Evolutionary conservation across 345 rosid genomes (phyloP).

Genomic region (Populus tremula): DNA sequence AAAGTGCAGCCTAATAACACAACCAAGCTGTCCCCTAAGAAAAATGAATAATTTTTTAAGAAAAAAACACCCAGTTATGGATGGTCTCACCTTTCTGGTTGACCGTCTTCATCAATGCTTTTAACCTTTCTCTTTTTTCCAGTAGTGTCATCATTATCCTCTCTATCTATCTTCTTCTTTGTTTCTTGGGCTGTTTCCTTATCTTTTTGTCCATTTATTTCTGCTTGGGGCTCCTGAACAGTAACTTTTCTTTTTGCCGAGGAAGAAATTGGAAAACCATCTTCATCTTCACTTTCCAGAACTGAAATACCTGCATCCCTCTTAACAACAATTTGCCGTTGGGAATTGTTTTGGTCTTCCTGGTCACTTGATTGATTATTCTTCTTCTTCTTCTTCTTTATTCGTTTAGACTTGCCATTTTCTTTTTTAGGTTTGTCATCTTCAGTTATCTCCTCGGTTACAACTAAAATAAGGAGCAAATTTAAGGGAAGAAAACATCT

Average conservation of each 20-base stretch:
- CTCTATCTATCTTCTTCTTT: constrained; percentile 29
- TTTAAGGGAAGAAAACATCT: neutral
- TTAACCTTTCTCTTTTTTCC: constrained; percentile 65
- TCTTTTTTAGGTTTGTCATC: constrained; percentile 53
- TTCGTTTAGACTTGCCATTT: constrained; percentile 36
- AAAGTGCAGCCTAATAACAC: neutral
- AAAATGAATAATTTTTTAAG: neutral
- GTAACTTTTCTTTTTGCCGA: constrained; percentile 27
- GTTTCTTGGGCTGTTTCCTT: constrained; percentile 17
- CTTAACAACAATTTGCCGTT: constrained; percentile 42
- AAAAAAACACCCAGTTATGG: neutral
- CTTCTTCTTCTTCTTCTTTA: constrained; percentile 47
- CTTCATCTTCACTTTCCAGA: constrained; percentile 91
- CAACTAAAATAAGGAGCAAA: constrained; percentile 39
- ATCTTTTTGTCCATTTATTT: constrained; percentile 21
- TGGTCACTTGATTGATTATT: constrained; percentile 26
- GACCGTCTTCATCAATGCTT: constrained; percentile 48
- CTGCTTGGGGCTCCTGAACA: constrained; percentile 26
- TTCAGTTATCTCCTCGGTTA: constrained; percentile 87
- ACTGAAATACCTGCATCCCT: constrained; percentile 27
- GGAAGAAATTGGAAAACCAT: constrained; percentile 70
- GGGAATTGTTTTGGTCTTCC: constrained; percentile 29
- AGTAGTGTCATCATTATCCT: constrained; percentile 28
- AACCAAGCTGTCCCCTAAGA: constrained; percentile 3
- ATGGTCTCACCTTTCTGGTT: constrained; percentile 52